phyloP scores from a whole-genome alignment of 495 filamentous ascomycete genomes.

The Hypoxylon fragiforme region DNA sequence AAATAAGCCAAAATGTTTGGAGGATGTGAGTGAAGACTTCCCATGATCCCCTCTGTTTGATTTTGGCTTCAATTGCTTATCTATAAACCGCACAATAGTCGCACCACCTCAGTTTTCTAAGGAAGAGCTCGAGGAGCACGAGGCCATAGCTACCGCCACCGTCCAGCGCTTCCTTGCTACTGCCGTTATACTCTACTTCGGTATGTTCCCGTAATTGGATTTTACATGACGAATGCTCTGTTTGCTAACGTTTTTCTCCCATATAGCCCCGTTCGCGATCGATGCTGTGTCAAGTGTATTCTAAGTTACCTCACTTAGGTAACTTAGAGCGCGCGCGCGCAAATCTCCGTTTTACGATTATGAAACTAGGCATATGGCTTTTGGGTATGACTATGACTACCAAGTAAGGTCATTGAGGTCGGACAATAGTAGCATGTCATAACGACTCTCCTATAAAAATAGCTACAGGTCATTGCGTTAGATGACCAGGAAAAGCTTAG shows the following conservation, averaged over 20 bases:
- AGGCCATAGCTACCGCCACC: constrained; percentile 70
- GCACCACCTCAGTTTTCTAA: constrained; percentile 54
- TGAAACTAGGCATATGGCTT: not conserved
- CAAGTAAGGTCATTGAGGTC: no score
- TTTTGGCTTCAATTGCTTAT: no score
- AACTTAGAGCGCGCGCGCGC: not conserved
- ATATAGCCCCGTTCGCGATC: constrained; percentile 76
- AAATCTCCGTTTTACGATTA: constrained; percentile 5
- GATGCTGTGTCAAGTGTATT: constrained; percentile 76
- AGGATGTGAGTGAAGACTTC: constrained; percentile 49
- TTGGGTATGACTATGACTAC: no score
- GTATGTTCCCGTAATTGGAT: constrained; percentile 53
- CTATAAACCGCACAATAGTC: no score
- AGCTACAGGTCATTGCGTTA: not conserved
- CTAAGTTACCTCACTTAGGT: constrained; percentile 53
- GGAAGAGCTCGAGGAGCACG: constrained; percentile 64
- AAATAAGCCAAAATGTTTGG: constrained; percentile 47
- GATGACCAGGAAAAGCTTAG: no score
- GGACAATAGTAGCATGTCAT: no score
- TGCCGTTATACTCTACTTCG: constrained; percentile 76
- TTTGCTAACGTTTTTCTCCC: constrained; percentile 8
- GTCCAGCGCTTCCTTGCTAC: constrained; percentile 64
- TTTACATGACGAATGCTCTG: not conserved
- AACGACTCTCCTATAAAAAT: not conserved
- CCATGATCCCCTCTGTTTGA: not conserved